Evolutionary conservation across 2,329 filamentous ascomycete species (phyloP).

Genomic region (Helotiales sp.): DNA sequence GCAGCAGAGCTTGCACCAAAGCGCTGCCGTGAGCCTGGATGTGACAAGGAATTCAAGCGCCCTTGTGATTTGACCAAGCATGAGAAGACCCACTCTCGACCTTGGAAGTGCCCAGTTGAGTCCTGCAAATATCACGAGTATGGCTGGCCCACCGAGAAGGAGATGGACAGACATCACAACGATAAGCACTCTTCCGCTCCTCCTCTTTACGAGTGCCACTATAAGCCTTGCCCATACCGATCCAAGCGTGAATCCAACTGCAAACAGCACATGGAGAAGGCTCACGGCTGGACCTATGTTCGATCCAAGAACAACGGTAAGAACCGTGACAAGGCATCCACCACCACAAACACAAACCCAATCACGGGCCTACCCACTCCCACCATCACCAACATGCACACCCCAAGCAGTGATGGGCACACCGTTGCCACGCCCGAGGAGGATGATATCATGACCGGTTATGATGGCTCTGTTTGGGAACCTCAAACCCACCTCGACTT

Average conservation of each 20-base stretch:
- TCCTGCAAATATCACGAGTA: constrained; percentile 89
- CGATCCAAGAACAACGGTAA: constrained; percentile 92
- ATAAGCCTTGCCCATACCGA: constrained; percentile 84
- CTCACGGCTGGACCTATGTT: constrained; percentile 87
- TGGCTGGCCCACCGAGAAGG: constrained; percentile 97
- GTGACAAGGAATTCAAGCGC: constrained; percentile 91
- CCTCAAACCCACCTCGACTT: constrained; percentile 32
- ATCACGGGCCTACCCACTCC: constrained; percentile 60
- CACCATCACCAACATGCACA: constrained; percentile 58
- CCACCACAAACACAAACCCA: constrained; percentile 45
- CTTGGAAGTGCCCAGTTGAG: constrained; percentile 85
- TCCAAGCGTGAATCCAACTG: constrained; percentile 96
- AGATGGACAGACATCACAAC: constrained; percentile 93
- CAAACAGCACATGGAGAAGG: constrained; percentile 99
- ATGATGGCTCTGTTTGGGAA: constrained; percentile 27
- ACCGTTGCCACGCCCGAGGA: constrained; percentile 37
- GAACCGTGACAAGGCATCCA: constrained; percentile 46
- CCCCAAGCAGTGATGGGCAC: constrained; percentile 58
- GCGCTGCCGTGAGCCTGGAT: constrained; percentile 75
- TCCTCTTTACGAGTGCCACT: constrained; percentile 82
- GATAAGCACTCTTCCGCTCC: constrained; percentile 90
- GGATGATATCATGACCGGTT: constrained; percentile 30
- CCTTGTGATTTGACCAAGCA: constrained; percentile 98
- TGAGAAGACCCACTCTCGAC: constrained; percentile 95
- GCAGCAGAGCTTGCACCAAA: constrained; percentile 83